Evolutionary conservation across 2,329 filamentous ascomycete genomes (phyloP).

Genomic region (Diplocarpon mali): DNA sequence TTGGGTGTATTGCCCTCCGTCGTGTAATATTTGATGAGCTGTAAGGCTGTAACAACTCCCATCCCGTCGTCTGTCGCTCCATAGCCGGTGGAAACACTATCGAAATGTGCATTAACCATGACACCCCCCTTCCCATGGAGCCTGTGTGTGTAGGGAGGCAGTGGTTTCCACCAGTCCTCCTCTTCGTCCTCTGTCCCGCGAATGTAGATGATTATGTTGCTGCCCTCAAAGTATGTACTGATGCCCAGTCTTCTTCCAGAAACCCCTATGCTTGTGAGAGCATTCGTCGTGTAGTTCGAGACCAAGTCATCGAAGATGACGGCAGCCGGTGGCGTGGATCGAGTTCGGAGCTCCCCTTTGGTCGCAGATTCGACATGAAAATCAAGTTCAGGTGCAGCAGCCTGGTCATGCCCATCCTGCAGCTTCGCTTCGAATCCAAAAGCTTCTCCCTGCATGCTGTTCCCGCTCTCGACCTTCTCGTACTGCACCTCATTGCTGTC

Average conservation of each 20-base stretch:
- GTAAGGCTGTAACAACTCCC: slow-evolving; percentile 75
- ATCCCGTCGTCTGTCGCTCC: slow-evolving; percentile 93
- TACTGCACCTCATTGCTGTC: slow-evolving; percentile 45
- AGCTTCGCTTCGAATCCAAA: slow-evolving; percentile 1
- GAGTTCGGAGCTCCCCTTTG: slow-evolving; percentile 12
- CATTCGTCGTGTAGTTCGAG: slow-evolving; percentile 66
- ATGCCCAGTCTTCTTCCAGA: slow-evolving; percentile 26
- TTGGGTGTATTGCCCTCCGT: slow-evolving; percentile 58
- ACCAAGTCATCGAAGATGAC: slow-evolving; percentile 68
- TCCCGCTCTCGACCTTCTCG: slow-evolving; percentile 28
- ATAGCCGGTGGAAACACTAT: slow-evolving; percentile 76
- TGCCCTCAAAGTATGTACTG: slow-evolving; percentile 79
- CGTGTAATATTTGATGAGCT: slow-evolving; percentile 81
- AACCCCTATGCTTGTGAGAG: slow-evolving; percentile 30
- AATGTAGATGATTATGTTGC: slow-evolving; percentile 86
- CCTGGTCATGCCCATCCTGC: background rate
- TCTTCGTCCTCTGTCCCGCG: slow-evolving; percentile 65
- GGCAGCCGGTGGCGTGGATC: slow-evolving; percentile 30
- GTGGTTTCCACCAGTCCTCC: slow-evolving; percentile 60
- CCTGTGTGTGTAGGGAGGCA: slow-evolving; percentile 29
- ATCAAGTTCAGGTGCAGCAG: background rate
- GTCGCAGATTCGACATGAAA: background rate
- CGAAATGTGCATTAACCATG: slow-evolving; percentile 90
- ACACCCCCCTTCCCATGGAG: slow-evolving; percentile 60
- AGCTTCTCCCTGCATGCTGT: background rate